Evolutionary conservation across 495 filamentous ascomycete genomes (phyloP), one percentile per base, ranked within the genome.

Genomic region (Podospora didyma): DNA sequence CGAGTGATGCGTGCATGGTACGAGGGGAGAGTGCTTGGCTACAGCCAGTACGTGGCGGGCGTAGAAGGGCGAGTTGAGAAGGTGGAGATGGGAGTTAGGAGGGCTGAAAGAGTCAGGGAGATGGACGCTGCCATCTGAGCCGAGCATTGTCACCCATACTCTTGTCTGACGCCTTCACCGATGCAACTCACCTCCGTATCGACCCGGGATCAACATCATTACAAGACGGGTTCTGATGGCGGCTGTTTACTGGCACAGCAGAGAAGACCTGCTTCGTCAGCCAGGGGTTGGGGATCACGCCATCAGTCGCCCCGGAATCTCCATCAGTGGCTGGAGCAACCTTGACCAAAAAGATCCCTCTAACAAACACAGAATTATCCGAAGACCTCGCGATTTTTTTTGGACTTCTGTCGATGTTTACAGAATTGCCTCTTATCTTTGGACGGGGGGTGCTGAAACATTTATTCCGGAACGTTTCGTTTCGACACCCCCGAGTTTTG

Each of bases 1-100:
- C 68, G 69, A 22, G 72, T 85, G n/a, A 67, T 97, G 53, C 81
- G 90, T 69, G 70, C 80, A 17, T 96, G 92, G 90, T 93, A 95
- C 73, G 84, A 92, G 62, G 70, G 84, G 48, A 79, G 84, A 12
- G 74, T 93, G 51, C 68, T 96, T 39, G 79, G 81, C 14, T 82
- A 80, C 60, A 86, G 87, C 0, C 82, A 87, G 58, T 85, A 79
- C 53, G 89, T 90, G 78, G 86, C 86, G 11, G 87, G 89, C 39
- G 85, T 85, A 63, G 89, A 96, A 71, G 80, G 80, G 5, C 69
- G 88, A 58, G 60, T 94, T 24, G 81, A 81, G 67, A 79, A 76
- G 54, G 80, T 87, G 9, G 91, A 95, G 73, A 76, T 79, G 60
- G 74, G 76, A 19, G 79, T 92, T 2, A 74, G 80, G 68, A 75